Evolutionary conservation across 176 grass and related monocot species (phyloP).

Genomic region (Carex kokanica): DNA sequence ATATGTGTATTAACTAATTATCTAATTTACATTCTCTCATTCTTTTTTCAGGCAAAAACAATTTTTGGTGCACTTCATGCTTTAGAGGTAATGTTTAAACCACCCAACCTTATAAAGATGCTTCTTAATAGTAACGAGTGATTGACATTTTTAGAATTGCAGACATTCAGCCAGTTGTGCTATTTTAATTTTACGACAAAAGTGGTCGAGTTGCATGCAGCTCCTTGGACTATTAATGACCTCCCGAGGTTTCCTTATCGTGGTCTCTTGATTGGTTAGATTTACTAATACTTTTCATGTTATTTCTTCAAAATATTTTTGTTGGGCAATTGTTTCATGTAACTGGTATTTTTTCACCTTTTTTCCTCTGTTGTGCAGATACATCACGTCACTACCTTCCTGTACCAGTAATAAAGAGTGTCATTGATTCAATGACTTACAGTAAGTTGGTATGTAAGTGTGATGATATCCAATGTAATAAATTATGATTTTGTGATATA

Average conservation of each 20-base stretch:
- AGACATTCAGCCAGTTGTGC: conserved; percentile 92
- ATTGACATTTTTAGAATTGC: conserved; percentile 20
- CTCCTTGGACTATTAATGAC: conserved; percentile 85
- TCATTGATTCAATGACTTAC: conserved; percentile 97
- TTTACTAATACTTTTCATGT: conserved; percentile 4
- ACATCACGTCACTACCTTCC: conserved; percentile 85
- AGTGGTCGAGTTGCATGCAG: conserved; percentile 58
- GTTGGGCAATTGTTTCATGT: background rate
- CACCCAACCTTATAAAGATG: background rate
- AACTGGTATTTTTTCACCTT: conserved; percentile 8
- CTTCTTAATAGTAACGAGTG: background rate
- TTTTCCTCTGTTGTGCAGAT: conserved; percentile 46
- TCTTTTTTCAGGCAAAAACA: conserved; percentile 78
- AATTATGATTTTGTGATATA: background rate
- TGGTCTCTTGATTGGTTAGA: conserved; percentile 89
- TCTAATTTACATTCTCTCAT: conserved; percentile 18
- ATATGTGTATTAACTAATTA: background rate
- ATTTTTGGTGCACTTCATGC: conserved; percentile 88
- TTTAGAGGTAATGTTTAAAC: conserved; percentile 62
- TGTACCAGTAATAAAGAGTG: conserved; percentile 61
- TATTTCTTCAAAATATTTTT: background rate
- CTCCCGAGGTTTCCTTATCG: conserved; percentile 87
- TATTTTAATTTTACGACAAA: conserved; percentile 80
- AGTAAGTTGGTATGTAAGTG: conserved; percentile 74
- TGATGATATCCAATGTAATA: conserved; percentile 4